phyloP scores from a whole-genome alignment of 306 rosid species.

The Glycine latifolia region DNA sequence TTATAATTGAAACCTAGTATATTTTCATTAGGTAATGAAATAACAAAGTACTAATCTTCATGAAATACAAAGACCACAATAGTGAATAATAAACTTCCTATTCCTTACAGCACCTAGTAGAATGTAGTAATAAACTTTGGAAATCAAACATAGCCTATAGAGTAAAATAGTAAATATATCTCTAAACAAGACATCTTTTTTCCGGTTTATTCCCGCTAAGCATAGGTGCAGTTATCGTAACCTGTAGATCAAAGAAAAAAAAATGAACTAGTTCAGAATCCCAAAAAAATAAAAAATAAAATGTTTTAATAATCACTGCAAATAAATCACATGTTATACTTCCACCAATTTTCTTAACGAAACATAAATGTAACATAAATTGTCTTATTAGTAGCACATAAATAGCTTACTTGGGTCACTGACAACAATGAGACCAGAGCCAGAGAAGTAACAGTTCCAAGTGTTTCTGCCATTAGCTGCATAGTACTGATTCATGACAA shows the following conservation, averaged over 20 bases:
- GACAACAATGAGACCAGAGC: constrained; percentile 37
- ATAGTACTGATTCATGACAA: constrained; percentile 59
- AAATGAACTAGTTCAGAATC: background rate
- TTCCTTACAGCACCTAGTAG: background rate
- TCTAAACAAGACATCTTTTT: background rate
- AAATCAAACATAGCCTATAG: background rate
- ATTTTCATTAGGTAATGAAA: background rate
- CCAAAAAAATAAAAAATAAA: background rate
- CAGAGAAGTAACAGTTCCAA: constrained; percentile 50
- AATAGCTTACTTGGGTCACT: constrained; percentile 53
- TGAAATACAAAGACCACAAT: background rate
- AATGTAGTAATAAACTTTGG: background rate
- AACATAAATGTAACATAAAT: too few species aligned
- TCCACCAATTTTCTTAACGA: background rate
- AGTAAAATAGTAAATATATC: background rate
- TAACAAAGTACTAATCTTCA: background rate
- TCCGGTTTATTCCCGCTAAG: background rate
- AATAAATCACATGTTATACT: background rate
- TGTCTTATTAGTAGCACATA: background rate
- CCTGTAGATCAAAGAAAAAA: constrained; percentile 42
- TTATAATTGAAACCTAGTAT: background rate
- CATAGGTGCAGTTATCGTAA: constrained; percentile 38
- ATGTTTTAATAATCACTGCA: background rate
- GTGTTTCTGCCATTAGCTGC: constrained; percentile 33
- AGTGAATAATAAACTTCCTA: background rate